phyloP scores from a whole-genome alignment of 2,329 filamentous ascomycete species.

The Chaetomiaceae sp. region DNA sequence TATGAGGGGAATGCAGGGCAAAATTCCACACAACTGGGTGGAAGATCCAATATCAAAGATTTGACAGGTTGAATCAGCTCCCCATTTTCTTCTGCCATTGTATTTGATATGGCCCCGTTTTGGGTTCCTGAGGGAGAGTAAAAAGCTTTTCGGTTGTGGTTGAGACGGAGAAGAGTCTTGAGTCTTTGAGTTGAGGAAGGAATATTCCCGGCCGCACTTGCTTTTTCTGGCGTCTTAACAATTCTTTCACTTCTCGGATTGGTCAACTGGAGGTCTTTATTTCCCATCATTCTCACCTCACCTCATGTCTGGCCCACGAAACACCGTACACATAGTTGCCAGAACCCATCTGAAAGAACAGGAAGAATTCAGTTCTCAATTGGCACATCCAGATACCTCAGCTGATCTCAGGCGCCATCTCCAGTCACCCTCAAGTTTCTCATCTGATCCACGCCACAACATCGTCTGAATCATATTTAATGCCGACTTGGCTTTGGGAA shows the following conservation, averaged over 20 bases:
- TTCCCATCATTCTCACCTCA: not conserved
- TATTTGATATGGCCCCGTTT: not conserved
- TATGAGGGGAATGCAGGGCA: constrained; percentile 57
- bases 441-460: too few species aligned
- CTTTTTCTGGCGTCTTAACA: constrained; percentile 18
- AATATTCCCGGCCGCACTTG: not conserved
- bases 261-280: constrained; percentile 5
- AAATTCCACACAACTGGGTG: constrained; percentile 76
- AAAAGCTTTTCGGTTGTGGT: too few species aligned
- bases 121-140: not conserved
- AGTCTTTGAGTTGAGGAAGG: not conserved
- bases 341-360: too few species aligned
- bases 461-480: too few species aligned
- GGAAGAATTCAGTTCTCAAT: too few species aligned
- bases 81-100: not conserved
- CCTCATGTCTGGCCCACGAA: not conserved
- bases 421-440: too few species aligned
- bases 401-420: too few species aligned
- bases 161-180: not conserved
- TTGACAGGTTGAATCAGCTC: constrained; percentile 38
- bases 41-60: constrained; percentile 57
- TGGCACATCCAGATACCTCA: too few species aligned
- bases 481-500: too few species aligned
- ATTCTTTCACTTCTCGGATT: constrained; percentile 10
- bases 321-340: too few species aligned